These are phyloP conservation scores for Chimonanthus praecox DNA, from an alignment of 164 flowering plant species.

Conservation along the genomic window DNA sequence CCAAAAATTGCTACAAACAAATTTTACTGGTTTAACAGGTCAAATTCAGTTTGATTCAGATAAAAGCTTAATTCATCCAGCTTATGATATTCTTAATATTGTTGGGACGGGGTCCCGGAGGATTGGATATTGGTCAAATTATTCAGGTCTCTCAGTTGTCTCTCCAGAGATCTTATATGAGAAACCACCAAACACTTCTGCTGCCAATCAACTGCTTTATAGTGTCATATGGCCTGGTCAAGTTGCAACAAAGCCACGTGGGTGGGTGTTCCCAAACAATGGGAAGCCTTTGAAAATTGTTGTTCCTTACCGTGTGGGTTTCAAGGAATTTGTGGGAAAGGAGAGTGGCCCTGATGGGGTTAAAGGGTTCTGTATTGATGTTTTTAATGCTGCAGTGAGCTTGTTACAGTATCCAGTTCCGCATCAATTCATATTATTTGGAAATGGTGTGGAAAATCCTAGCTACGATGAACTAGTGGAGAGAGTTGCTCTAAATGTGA, in stretches of 20 bases:
- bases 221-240: slow-evolving; percentile 87
- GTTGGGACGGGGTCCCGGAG: slow-evolving; percentile 44
- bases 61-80: slow-evolving; percentile 48
- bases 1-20: slow-evolving; percentile 31
- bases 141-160: slow-evolving; percentile 63
- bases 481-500: slow-evolving; percentile 55
- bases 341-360: slow-evolving; percentile 44
- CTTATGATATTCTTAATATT: slow-evolving; percentile 68
- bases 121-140: slow-evolving; percentile 85
- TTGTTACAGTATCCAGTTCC: slow-evolving; percentile 83
- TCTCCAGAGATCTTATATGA: slow-evolving; percentile 63
- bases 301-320: slow-evolving; percentile 69
- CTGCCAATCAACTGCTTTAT: slow-evolving; percentile 48
- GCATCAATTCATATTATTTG: slow-evolving; percentile 47
- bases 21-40: slow-evolving; percentile 70
- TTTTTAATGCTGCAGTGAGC: slow-evolving; percentile 71
- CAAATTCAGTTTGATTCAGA: slow-evolving; percentile 54
- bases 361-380: slow-evolving; percentile 72
- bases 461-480: slow-evolving; percentile 43
- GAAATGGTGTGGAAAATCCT: slow-evolving; percentile 68
- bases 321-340: slow-evolving; percentile 51
- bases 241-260: slow-evolving; percentile 41
- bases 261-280: slow-evolving; percentile 29
- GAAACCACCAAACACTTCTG: slow-evolving; percentile 47
- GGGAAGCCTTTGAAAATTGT: slow-evolving; percentile 70